Base-by-base conservation (phyloP, 331 rosid species). In the Rosa hybrid region DNA sequence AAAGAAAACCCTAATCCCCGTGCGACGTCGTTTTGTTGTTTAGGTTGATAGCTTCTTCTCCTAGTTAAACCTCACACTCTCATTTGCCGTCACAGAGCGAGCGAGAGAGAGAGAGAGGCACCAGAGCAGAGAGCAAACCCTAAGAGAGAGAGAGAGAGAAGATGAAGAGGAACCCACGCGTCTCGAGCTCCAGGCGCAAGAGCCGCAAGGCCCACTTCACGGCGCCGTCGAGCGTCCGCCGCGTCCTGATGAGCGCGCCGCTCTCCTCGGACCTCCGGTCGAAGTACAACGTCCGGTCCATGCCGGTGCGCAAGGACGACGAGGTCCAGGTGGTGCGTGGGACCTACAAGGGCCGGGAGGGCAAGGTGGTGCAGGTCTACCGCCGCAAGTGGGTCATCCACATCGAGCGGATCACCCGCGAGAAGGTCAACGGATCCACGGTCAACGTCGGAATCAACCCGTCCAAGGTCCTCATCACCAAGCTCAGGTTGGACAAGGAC, bases 361-460 rank as follows among this genome's bases (percentile, higher is more conserved):
- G 99, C 0, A 95, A 95, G 88, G 91, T 95, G 0, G 98, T 93
- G 1, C 97, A 91, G 88, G 99, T 95, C 0, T 95, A 93, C 77
- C 97, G 99, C 30, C 91, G 97, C 30, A 95, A 93, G 75, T 95
- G 98, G 98, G 96, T 91, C 17, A 93, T 95, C 82, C 98, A 95
- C 90, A 87, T 95, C 74, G 98, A 95, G 83, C 87, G 97, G 7
- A 93, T 95, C 45, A 95, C 99, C 2, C 90, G 99, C 0, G 99
- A 95, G 87, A 95, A 95, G 92, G 99, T 95, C 4, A 93, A 91
- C 34, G 98, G 99, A 0, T 88, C 96, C 11, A 95, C 99, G 14
- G 98, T 95, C 18, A 95, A 95, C 59, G 97, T 95, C 5, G 99
- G 99, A 2, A 83, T 95, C 85, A 82, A 93, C 82, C 96, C 98